phyloP scores from a whole-genome alignment of 2,329 filamentous ascomycete genomes.

The Aspergillus hiratsukae region DNA sequence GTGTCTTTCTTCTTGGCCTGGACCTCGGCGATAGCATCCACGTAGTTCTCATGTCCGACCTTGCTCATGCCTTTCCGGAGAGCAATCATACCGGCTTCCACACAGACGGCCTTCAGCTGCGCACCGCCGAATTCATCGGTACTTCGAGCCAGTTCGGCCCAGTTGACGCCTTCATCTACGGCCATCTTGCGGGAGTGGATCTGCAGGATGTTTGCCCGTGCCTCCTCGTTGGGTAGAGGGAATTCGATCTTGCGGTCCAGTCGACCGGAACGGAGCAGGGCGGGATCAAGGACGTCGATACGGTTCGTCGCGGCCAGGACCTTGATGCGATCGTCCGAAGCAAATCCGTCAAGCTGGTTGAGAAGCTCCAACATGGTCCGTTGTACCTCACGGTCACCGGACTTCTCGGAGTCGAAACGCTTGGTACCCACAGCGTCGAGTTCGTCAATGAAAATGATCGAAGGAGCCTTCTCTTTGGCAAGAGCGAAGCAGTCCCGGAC shows the following conservation, averaged over 20 bases:
- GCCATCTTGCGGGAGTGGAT: constrained; percentile 99
- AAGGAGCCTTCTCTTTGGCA: constrained; percentile 96
- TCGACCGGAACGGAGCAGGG: constrained; percentile 83
- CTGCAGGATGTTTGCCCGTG: constrained; percentile 90
- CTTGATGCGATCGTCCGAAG: constrained; percentile 94
- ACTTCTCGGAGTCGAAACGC: constrained; percentile 98
- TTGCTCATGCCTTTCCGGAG: constrained; percentile 90
- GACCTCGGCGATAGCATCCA: constrained; percentile 96
- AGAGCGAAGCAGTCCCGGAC: constrained; percentile 96
- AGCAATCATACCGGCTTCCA: constrained; percentile 99
- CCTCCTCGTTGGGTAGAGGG: constrained; percentile 95
- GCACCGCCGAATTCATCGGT: constrained; percentile 98
- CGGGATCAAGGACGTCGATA: constrained; percentile 88
- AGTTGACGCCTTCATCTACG: constrained; percentile 88
- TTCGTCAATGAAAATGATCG: constrained; percentile 99
- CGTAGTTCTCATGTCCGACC: constrained; percentile 97
- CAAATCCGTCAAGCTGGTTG: constrained; percentile 97
- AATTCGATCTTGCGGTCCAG: constrained; percentile 98
- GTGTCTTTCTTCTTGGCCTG: constrained; percentile 84
- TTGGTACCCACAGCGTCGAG: constrained; percentile 97
- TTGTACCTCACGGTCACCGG: constrained; percentile 94
- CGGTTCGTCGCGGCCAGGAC: constrained; percentile 92
- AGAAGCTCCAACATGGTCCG: constrained; percentile 98
- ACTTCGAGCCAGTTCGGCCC: constrained; percentile 89
- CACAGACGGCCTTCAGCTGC: constrained; percentile 96